These are phyloP conservation scores for Sphagnum contortum DNA, from an alignment of 225 moss, liverwort and hornwort genomes.

Conservation along the genomic window DNA sequence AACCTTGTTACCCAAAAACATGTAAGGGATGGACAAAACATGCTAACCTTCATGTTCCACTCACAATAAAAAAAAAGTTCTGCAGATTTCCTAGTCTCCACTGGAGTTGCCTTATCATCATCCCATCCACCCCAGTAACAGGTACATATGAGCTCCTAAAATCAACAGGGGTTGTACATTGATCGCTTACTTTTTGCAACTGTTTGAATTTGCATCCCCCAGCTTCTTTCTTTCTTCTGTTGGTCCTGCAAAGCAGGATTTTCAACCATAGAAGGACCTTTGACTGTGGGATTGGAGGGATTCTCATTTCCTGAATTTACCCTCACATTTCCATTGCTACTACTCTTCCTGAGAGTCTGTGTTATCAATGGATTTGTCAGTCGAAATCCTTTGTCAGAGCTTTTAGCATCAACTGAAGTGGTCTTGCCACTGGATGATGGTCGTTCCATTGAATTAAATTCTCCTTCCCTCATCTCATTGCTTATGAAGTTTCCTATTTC, in stretches of 20 bases:
- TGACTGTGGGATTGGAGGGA: too few species aligned
- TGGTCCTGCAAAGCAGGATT: slow-evolving; percentile 27
- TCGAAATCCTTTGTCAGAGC: slow-evolving; percentile 19
- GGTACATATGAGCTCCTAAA: too few species aligned
- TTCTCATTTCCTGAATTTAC: background rate
- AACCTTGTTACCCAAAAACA: too few species aligned
- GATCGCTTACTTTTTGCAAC: slow-evolving; percentile 35
- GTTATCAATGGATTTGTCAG: slow-evolving; percentile 44
- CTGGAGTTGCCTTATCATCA: too few species aligned
- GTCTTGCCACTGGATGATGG: slow-evolving; percentile 22
- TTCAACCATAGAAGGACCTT: slow-evolving; percentile 11
- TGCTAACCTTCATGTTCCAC: too few species aligned
- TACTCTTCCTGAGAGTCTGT: slow-evolving; percentile 8
- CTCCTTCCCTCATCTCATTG: slow-evolving; percentile 33
- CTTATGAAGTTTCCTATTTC: slow-evolving; percentile 54
- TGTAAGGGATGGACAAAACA: too few species aligned
- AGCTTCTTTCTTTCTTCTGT: slow-evolving; percentile 20
- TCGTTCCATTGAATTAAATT: slow-evolving; percentile 22
- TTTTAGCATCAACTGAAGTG: slow-evolving; percentile 41
- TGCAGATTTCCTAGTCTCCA: too few species aligned
- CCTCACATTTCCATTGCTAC: slow-evolving; percentile 1
- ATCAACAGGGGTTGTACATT: too few species aligned
- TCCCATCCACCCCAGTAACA: too few species aligned
- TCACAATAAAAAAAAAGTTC: too few species aligned
- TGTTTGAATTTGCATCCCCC: slow-evolving; percentile 19